Conservation (phyloP, 1,139 yeast species). For the Nakaseomyces nivariensis region DNA sequence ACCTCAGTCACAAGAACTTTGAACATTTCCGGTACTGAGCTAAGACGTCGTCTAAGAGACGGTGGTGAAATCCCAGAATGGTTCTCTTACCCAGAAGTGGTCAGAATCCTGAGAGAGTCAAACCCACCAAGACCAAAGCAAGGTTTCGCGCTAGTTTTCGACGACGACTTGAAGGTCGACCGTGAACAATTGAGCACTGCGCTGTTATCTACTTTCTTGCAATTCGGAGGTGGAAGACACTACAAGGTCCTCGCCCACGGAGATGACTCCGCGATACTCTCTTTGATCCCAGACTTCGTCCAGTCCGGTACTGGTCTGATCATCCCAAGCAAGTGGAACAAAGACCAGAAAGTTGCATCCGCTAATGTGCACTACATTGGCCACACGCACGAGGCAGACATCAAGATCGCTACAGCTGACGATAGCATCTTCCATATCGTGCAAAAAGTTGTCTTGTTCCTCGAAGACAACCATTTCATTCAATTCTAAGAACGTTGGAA, state of each 20-base stretch:
- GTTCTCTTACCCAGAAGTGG: conserved; percentile 97
- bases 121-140: conserved; percentile 87
- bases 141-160: conserved; percentile 66
- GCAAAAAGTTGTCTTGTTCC: conserved; percentile 55
- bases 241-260: conserved; percentile 48
- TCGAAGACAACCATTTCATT: conserved; percentile 77
- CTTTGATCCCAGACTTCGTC: conserved; percentile 64
- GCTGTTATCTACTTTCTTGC: conserved; percentile 81
- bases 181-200: conserved; percentile 70
- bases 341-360: conserved; percentile 35
- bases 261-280: conserved; percentile 16
- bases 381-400: conserved; percentile 40
- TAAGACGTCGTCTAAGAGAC: conserved; percentile 75
- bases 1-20: conserved; percentile 64
- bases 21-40: conserved; percentile 90
- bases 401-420: conserved; percentile 42
- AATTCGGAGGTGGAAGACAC: conserved; percentile 78
- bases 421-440: conserved; percentile 53
- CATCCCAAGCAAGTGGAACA: conserved; percentile 37
- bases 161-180: conserved; percentile 19
- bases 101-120: conserved; percentile 77
- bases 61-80: conserved; percentile 90
- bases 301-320: conserved; percentile 89
- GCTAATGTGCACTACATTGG: conserved; percentile 39
- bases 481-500: conserved; percentile 26